Conservation (phyloP, 805 yeast species). For the Saturnispora silvae region DNA sequence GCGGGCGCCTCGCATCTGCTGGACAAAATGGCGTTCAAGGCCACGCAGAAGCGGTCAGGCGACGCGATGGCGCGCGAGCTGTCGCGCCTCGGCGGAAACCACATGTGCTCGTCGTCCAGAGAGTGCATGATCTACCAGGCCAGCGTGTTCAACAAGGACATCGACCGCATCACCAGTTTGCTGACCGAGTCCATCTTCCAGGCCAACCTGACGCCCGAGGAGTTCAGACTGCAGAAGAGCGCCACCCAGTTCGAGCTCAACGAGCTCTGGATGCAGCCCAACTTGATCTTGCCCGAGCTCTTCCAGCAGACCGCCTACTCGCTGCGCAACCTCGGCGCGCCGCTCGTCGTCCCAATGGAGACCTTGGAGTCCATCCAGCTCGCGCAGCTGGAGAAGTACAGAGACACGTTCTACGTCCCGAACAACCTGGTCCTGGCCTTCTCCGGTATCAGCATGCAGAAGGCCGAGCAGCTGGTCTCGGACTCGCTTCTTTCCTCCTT, state of each 20-base stretch:
- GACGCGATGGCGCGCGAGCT: conserved; percentile 63
- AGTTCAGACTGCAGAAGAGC: conserved; percentile 59
- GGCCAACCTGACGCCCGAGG: conserved; percentile 61
- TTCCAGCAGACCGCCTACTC: conserved; percentile 74
- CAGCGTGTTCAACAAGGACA: conserved; percentile 80
- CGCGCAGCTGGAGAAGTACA: conserved; percentile 44
- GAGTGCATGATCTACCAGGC: conserved; percentile 93
- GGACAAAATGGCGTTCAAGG: conserved; percentile 79
- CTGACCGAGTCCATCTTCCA: conserved; percentile 67
- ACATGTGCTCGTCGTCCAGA: conserved; percentile 84
- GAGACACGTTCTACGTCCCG: conserved; percentile 61
- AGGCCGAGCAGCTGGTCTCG: conserved; percentile 54
- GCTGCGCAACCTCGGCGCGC: conserved; percentile 70
- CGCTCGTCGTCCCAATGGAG: conserved; percentile 72
- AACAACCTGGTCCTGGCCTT: conserved; percentile 76
- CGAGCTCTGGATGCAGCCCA: conserved; percentile 77
- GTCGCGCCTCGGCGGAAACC: conserved; percentile 83
- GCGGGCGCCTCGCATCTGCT: conserved; percentile 75
- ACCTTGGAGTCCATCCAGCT: conserved; percentile 45
- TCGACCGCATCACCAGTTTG: conserved; percentile 65
- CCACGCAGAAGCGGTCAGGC: conserved; percentile 49
- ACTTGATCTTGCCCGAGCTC: conserved; percentile 79
- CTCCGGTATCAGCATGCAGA: conserved; percentile 68
- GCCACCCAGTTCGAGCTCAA: conserved; percentile 74
- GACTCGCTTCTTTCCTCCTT: conserved; percentile 60